phyloP scores from a whole-genome alignment of 805 yeast species.

The Wickerhamomyces alni region DNA sequence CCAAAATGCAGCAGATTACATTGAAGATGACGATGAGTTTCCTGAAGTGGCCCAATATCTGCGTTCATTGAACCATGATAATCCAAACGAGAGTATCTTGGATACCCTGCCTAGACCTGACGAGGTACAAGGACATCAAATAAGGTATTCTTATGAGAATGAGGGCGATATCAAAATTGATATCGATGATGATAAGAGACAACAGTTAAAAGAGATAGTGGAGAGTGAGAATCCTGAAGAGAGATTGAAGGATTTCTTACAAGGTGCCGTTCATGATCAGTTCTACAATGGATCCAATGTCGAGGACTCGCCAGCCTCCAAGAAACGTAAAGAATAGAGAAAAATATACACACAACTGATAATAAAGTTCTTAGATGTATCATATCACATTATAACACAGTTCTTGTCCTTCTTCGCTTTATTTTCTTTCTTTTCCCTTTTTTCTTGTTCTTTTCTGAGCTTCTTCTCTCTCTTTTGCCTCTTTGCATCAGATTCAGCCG shows the following conservation, averaged over 20 bases:
- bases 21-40: conserved; percentile 80
- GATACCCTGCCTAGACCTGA: conserved; percentile 18
- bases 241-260: conserved; percentile 61
- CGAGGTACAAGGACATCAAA: conserved; percentile 32
- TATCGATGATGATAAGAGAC: conserved; percentile 50
- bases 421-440: conserved; percentile 1
- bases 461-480: conserved; percentile 9
- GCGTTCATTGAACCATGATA: conserved; percentile 31
- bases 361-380: too few species aligned
- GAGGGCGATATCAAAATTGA: conserved; percentile 37
- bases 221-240: conserved; percentile 80
- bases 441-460: too few species aligned
- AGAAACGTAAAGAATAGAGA: conserved; percentile 31
- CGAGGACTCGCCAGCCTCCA: conserved; percentile 24
- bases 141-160: conserved; percentile 52
- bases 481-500: too few species aligned
- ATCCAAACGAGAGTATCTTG: conserved; percentile 16
- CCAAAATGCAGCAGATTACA: conserved; percentile 63
- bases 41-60: conserved; percentile 73
- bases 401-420: conserved; percentile 12
- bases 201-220: conserved; percentile 62
- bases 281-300: conserved; percentile 19
- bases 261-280: conserved; percentile 59
- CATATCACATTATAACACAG: conserved; percentile 20
- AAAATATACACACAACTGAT: too few species aligned